Percentiles rank a stretch among this genome's conserved stretches.
Conservation (phyloP, 208 protist species). For the Acanthamoeba rhysodes region DNA sequence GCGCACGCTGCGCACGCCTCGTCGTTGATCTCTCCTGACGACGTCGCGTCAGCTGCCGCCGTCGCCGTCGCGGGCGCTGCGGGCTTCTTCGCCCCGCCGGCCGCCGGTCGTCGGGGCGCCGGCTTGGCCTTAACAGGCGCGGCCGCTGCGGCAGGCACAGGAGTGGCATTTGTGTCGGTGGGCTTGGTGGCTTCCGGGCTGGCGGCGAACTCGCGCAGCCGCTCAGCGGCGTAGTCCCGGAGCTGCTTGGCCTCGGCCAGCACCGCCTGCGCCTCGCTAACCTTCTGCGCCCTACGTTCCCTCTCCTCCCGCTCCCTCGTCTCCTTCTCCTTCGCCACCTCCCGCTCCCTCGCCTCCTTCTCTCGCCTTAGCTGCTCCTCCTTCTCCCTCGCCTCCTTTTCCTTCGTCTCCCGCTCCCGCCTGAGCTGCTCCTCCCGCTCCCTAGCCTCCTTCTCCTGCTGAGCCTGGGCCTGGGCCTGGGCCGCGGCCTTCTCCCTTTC, state of each 20-base stretch:
- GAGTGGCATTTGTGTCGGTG: not conserved
- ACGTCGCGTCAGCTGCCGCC: not conserved
- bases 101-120: not conserved
- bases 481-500: not conserved
- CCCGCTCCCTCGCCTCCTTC: not conserved
- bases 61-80: not conserved
- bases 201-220: not conserved
- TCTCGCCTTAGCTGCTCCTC: too few species aligned
- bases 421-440: not conserved
- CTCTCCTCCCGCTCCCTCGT: not conserved
- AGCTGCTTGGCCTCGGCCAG: not conserved
- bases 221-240: not conserved
- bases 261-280: not conserved
- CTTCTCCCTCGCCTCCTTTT: not conserved
- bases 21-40: too few species aligned
- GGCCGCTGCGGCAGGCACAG: not conserved
- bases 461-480: not conserved
- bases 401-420: not conserved
- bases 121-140: not conserved
- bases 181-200: not conserved
- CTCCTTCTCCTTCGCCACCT: not conserved
- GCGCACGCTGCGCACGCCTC: conserved; percentile 50
- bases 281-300: not conserved
- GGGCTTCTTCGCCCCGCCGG: not conserved
- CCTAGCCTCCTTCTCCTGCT: not conserved